Evolutionary conservation across 495 filamentous ascomycete species (phyloP), one percentile per base, ranked within the genome.

Genomic region (Stereocaulon alpinum): DNA sequence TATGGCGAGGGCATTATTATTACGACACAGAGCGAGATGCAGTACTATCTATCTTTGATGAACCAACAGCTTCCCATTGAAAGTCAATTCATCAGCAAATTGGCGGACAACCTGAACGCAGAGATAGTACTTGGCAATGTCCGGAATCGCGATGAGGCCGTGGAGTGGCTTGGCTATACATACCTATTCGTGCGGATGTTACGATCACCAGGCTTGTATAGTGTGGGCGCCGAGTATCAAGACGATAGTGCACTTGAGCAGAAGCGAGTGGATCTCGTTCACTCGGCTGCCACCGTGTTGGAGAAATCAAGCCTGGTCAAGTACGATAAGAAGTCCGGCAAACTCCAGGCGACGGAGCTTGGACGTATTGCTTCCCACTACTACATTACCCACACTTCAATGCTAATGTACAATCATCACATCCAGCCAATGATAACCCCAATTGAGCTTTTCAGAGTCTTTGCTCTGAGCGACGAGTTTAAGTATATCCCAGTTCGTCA

Each of bases 1-100:
- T 97, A 93, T 66, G 93, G 93, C 66, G 93, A 97, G 65, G 93
- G 93, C 70, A 96, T 97, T 68, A 97, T 99, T 69, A 97, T 99
- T 66, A 99, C 93, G 0, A 90, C 88, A 2, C 92, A 97, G 67
- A 74, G 78, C 17, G 93, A 99, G 72, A 88, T 97, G 67, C 90
- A 95, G 60, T 99, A 96, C 71, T 99, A 97, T 59, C 81, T 97
- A 12, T 96, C 91, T 1, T 78, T 99, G 37, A 78, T 99, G 66
- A 99, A 97, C 67, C 91, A 96, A 73, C 93, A 99, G 72, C 73
- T 99, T 45, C 94, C 93, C 1, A 99, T 99, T 60, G 93, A 99
- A 69, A 94, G 88, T 73, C 93, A 99, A 66, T 85, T 99, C 66
- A 81, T 93, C 52, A 91, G 89, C 72, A 91, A 89, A 67, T 75